Base-by-base conservation (phyloP, 108 stramenopile species). In the Cyclostephanos invisitatus region DNA sequence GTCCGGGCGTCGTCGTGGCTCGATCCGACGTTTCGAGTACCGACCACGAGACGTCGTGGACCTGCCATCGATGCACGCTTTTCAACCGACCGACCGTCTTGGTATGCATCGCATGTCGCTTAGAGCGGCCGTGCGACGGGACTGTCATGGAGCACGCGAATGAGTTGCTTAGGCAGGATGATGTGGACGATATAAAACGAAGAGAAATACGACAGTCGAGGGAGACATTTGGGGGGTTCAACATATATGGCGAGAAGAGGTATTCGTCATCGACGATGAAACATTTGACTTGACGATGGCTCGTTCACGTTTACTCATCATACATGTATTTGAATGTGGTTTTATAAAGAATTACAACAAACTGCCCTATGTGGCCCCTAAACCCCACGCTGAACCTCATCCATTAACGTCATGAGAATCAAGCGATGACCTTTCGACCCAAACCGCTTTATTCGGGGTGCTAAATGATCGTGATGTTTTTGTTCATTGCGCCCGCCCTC, bases 91-190 rank as follows among this genome's bases (percentile, higher is more conserved):
- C 76, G 7, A 37, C 40, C 8, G 27, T 55, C 8, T 38, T 77
- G 22, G 76, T 70, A 21, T 82, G 81, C 35, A 72, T 66, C 36
- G 75, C 70, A 24, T 82, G 81, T 62, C 44, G 57, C 64, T 54
- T 58, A 40, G 81, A 77, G 77, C 75, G 70, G 50, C 51, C 28
- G 20, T 53, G 51, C 11, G 54, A 67, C 29, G 47, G 28, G 65
- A 27, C 48, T 0, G 25, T 35, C 15, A 1, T 37, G 54, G 29
- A 55, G 25, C 53, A 54, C 0, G 53, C 53, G 12, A 54, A 54
- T 9, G 53, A 54, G 9, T 27, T 54, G 25, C 22, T 21, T 0
- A 25, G 25, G 22, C 22, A 54, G 25, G 53, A 54, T 27, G 53
- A 54, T 27, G 12, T 54, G 11, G 53, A 24, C 24, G 10, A 54